Conservation (phyloP, 371 early-diverging fungal genomes). For the Fennellomyces sp. region DNA sequence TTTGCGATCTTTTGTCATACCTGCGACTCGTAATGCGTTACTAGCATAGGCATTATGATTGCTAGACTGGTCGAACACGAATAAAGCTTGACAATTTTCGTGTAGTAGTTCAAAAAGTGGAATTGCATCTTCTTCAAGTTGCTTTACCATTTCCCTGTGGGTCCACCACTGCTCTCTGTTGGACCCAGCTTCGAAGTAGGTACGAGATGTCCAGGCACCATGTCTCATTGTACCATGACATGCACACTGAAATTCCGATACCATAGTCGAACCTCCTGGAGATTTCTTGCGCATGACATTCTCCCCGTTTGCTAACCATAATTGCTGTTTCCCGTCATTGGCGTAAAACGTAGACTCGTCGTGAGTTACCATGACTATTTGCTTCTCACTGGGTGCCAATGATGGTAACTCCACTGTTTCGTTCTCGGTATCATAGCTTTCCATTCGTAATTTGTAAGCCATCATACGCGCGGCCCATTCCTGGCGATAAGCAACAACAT, state of each 20-base stretch:
- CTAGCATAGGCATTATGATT: constrained; percentile 7
- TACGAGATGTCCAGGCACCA: background rate
- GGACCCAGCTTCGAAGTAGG: background rate
- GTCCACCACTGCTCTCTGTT: constrained; percentile 10
- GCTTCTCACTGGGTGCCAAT: background rate
- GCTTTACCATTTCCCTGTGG: constrained; percentile 4
- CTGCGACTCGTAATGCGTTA: constrained; percentile 2
- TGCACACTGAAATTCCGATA: constrained; percentile 13
- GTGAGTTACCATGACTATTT: constrained; percentile 14
- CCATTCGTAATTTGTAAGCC: background rate
- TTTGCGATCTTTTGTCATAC: background rate
- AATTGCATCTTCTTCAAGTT: constrained; percentile 13
- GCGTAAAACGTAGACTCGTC: constrained; percentile 17
- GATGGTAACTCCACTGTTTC: background rate
- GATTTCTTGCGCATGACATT: constrained; percentile 3
- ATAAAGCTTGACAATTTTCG: constrained; percentile 1
- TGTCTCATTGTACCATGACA: constrained; percentile 14
- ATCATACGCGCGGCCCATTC: constrained; percentile 7
- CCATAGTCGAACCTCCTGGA: constrained; percentile 13
- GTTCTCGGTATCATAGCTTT: constrained; percentile 4
- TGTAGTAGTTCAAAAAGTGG: constrained; percentile 10
- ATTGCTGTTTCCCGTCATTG: constrained; percentile 2
- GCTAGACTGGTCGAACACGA: constrained; percentile 12
- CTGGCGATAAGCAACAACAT: constrained; percentile 8
- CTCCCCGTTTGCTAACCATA: constrained; percentile 7